Conservation (phyloP, 306 rosid species). For the Pyrus betulifolia region DNA sequence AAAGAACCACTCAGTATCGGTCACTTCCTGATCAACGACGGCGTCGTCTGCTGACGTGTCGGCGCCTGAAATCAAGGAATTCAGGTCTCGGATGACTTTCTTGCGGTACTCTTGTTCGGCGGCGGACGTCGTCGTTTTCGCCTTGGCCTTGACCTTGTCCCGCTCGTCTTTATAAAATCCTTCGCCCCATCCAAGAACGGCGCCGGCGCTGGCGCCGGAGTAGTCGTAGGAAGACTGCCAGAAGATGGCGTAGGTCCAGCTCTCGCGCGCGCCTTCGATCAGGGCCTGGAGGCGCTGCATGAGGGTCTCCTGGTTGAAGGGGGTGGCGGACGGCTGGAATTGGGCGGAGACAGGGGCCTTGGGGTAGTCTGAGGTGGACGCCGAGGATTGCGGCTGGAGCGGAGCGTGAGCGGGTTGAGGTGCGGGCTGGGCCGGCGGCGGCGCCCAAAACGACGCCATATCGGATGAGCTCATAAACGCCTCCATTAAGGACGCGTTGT, state of each 20-base stretch:
- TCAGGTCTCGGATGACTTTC: slow-evolving; percentile 75
- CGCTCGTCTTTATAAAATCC: slow-evolving; percentile 91
- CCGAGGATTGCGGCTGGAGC: slow-evolving; percentile 31
- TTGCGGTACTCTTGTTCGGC: slow-evolving; percentile 78
- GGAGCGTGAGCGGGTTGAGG: background rate
- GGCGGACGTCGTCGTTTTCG: slow-evolving; percentile 23
- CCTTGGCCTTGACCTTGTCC: slow-evolving; percentile 39
- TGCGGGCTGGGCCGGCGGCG: slow-evolving; percentile 4
- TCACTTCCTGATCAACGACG: slow-evolving; percentile 68
- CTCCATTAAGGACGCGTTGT: slow-evolving; percentile 83
- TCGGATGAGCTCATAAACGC: slow-evolving; percentile 77
- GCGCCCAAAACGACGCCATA: slow-evolving; percentile 59
- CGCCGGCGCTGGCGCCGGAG: slow-evolving; percentile 23
- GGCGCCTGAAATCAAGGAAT: slow-evolving; percentile 73
- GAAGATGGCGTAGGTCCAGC: slow-evolving; percentile 92
- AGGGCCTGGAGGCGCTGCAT: slow-evolving; percentile 79
- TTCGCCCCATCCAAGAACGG: slow-evolving; percentile 87
- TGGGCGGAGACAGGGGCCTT: slow-evolving; percentile 8
- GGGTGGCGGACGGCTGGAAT: slow-evolving; percentile 19
- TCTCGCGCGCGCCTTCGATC: slow-evolving; percentile 66
- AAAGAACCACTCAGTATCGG: slow-evolving; percentile 97
- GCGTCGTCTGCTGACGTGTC: slow-evolving; percentile 38
- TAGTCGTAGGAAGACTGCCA: slow-evolving; percentile 80
- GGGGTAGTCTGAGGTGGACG: slow-evolving; percentile 43
- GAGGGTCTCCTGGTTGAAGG: slow-evolving; percentile 73